Evolutionary conservation across 225 moss, liverwort and hornwort genomes (phyloP).

Genomic region (Asterella californica): DNA sequence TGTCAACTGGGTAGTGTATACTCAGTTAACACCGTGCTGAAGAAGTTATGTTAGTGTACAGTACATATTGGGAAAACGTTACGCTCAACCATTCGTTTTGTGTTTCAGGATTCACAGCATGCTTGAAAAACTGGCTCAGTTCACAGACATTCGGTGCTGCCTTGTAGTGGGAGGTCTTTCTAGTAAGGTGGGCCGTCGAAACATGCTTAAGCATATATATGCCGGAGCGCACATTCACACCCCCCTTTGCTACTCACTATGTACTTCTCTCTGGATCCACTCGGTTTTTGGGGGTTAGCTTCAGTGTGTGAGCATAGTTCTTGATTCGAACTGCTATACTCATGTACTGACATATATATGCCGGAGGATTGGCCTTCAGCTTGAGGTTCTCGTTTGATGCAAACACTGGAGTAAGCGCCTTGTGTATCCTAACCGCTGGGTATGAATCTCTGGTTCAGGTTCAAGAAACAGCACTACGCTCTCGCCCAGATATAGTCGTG

Average conservation of each 20-base stretch:
- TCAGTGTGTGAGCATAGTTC: neutral
- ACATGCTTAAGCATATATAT: no score
- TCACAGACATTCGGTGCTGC: conserved; percentile 79
- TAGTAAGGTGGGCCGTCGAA: conserved; percentile 53
- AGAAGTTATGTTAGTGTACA: neutral
- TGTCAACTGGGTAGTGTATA: neutral
- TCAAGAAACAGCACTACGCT: conserved; percentile 83
- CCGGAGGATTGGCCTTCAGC: neutral
- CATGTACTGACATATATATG: no score
- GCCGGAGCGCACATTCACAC: neutral
- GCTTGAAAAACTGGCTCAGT: conserved; percentile 91
- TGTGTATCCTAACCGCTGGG: neutral
- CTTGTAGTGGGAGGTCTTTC: conserved; percentile 96
- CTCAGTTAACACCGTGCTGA: neutral
- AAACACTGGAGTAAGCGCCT: neutral
- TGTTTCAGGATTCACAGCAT: conserved; percentile 74
- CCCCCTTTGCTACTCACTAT: no score
- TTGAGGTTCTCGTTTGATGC: neutral
- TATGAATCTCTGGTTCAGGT: conserved; percentile 42
- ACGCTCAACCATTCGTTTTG: neutral
- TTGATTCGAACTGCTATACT: no score
- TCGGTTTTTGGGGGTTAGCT: no score
- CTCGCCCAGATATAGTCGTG: conserved; percentile 93
- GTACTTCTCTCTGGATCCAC: no score
- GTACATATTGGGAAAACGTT: neutral